Evolutionary conservation across 1,284 basidiomycete genomes (phyloP).

Genomic region (Marasmius oreades): DNA sequence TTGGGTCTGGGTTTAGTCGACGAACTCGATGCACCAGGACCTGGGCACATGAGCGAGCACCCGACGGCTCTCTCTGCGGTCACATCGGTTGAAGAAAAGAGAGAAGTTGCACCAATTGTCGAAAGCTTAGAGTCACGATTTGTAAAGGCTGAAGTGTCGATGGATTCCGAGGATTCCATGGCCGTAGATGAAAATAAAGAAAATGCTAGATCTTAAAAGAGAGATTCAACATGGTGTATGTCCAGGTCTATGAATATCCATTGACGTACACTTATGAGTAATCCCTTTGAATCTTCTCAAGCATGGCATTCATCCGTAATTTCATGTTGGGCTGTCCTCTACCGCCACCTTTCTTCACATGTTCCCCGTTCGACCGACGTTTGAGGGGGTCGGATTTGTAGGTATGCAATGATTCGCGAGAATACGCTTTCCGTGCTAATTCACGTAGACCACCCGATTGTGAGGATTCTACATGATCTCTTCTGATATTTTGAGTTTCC

Average conservation of each 20-base stretch:
- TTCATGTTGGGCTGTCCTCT: constrained; percentile 76
- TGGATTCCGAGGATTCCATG: constrained; percentile 31
- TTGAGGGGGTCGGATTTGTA: constrained; percentile 48
- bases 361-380: constrained; percentile 12
- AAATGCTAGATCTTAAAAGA: constrained; percentile 27
- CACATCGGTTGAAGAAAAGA: constrained; percentile 41
- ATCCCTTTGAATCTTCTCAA: constrained; percentile 71
- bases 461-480: constrained; percentile 12
- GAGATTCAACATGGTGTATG: neutral
- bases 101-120: constrained; percentile 37
- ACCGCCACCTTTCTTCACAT: constrained; percentile 19
- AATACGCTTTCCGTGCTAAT: constrained; percentile 59
- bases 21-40: constrained; percentile 76
- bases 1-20: constrained; percentile 78
- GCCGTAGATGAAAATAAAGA: constrained; percentile 63
- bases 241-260: neutral
- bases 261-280: constrained; percentile 29
- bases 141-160: constrained; percentile 43
- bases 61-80: constrained; percentile 67
- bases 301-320: constrained; percentile 72
- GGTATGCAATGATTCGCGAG: constrained; percentile 50
- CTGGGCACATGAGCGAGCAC: constrained; percentile 77
- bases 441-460: constrained; percentile 44
- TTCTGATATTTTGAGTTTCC: neutral
- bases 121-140: constrained; percentile 64